These are phyloP conservation scores for Gloeopeniophorella convolvens DNA, from an alignment of 768 basidiomycete genomes.

Conservation along the genomic window DNA sequence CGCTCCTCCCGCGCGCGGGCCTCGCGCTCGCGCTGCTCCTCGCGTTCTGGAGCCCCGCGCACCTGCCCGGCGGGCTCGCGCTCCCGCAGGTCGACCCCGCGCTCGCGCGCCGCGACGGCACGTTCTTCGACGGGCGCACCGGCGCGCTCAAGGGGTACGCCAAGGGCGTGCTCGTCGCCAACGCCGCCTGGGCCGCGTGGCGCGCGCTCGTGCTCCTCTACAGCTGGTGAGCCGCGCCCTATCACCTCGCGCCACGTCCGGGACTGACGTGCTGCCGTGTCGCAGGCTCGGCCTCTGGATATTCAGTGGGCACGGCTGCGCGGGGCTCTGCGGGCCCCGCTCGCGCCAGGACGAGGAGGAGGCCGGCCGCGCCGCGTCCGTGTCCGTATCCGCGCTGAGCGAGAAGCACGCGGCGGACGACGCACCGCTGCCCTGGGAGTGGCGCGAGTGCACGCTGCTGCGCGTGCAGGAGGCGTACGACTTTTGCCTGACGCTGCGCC, in stretches of 20 bases:
- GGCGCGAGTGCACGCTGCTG: slow-evolving; percentile 64
- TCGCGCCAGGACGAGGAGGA: slow-evolving; percentile 81
- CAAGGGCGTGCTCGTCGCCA: slow-evolving; percentile 71
- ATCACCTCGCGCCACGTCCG: not conserved
- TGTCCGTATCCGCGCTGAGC: slow-evolving; percentile 43
- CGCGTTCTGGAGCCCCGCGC: slow-evolving; percentile 42
- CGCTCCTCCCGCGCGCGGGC: slow-evolving; percentile 81
- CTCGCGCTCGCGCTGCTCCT: slow-evolving; percentile 69
- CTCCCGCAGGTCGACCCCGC: slow-evolving; percentile 39
- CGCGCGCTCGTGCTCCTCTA: slow-evolving; percentile 56
- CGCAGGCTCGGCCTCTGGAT: slow-evolving; percentile 73
- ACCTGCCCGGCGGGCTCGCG: slow-evolving; percentile 38
- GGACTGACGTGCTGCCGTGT: not conserved
- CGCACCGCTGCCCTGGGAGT: slow-evolving; percentile 62
- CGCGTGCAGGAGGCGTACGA: slow-evolving; percentile 78
- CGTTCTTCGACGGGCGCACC: slow-evolving; percentile 60
- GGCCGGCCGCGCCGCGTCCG: slow-evolving; percentile 49
- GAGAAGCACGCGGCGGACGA: slow-evolving; percentile 41
- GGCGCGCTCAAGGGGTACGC: slow-evolving; percentile 73
- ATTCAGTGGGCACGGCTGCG: slow-evolving; percentile 68
- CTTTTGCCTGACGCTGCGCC: slow-evolving; percentile 56
- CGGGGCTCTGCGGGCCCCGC: slow-evolving; percentile 79
- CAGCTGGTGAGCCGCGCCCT: slow-evolving; percentile 51
- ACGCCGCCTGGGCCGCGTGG: slow-evolving; percentile 79
- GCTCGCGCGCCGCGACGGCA: slow-evolving; percentile 51